phyloP scores from a whole-genome alignment of 192 early-diverging fungal genomes.

The Dissophora globulifera region DNA sequence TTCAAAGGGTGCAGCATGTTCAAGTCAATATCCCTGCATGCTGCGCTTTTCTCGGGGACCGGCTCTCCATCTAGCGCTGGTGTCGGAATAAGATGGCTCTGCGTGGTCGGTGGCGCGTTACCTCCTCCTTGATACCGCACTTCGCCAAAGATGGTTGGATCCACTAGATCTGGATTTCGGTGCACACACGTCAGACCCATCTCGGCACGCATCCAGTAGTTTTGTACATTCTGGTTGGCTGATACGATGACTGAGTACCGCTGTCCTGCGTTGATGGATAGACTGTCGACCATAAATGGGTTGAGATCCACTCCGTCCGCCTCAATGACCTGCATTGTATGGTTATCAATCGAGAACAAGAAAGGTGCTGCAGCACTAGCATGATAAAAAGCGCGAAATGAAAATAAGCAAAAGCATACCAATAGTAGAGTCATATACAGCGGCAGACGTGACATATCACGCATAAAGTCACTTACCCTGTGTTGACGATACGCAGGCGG shows the following conservation, averaged over 20 bases:
- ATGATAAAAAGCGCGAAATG: too few species aligned
- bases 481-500: constrained; percentile 71
- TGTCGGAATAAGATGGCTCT: constrained; percentile 22
- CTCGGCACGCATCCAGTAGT: constrained; percentile 60
- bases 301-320: constrained; percentile 66
- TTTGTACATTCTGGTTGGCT: constrained; percentile 55
- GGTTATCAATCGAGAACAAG: constrained; percentile 75
- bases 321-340: constrained; percentile 75
- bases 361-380: constrained; percentile 67
- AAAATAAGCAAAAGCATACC: too few species aligned
- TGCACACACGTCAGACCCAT: constrained; percentile 52
- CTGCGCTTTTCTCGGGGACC: constrained; percentile 23
- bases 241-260: constrained; percentile 62
- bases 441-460: too few species aligned
- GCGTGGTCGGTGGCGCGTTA: constrained; percentile 25
- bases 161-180: constrained; percentile 18
- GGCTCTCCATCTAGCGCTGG: neutral
- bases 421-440: too few species aligned
- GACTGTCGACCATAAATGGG: constrained; percentile 43
- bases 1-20: constrained; percentile 34
- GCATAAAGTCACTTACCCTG: constrained; percentile 43
- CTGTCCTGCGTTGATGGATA: constrained; percentile 59
- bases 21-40: constrained; percentile 44
- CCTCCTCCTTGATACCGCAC: constrained; percentile 58
- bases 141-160: constrained; percentile 42